Conservation (phyloP, 352 stramenopile genomes). For the Globisporangium parvum region DNA sequence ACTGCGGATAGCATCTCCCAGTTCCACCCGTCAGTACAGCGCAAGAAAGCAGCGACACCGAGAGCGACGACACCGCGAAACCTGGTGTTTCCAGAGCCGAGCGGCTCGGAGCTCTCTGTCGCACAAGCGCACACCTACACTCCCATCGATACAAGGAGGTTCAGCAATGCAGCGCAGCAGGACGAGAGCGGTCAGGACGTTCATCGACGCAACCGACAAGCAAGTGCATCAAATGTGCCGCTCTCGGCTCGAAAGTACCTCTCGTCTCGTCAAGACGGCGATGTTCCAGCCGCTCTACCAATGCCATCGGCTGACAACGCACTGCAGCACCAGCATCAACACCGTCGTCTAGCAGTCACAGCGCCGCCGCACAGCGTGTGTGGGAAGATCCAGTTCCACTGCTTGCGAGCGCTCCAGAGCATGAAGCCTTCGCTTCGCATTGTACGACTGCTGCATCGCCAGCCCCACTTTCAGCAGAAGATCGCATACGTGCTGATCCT, state of each 20-base stretch:
- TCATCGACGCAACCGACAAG: slow-evolving; percentile 1
- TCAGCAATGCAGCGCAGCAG: background rate
- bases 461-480: slow-evolving; percentile 48
- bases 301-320: background rate
- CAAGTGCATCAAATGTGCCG: background rate
- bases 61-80: slow-evolving; percentile 27
- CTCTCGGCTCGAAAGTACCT: slow-evolving; percentile 8
- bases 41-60: slow-evolving; percentile 16
- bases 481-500: slow-evolving; percentile 51
- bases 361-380: slow-evolving; percentile 18
- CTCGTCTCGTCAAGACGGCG: background rate
- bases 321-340: background rate
- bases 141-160: background rate
- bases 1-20: slow-evolving; percentile 23
- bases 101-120: slow-evolving; percentile 2
- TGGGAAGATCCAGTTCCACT: slow-evolving; percentile 23
- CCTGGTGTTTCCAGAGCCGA: slow-evolving; percentile 29
- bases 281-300: background rate
- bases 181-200: slow-evolving; percentile 2
- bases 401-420: background rate
- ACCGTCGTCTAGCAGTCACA: background rate
- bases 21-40: slow-evolving; percentile 26
- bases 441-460: slow-evolving; percentile 18
- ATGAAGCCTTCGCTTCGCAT: background rate
- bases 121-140: slow-evolving; percentile 1